Percentiles rank a stretch among this genome's conserved stretches.
phyloP scores from a whole-genome alignment of 768 basidiomycete genomes.

The Pleurotus pulmonarius region DNA sequence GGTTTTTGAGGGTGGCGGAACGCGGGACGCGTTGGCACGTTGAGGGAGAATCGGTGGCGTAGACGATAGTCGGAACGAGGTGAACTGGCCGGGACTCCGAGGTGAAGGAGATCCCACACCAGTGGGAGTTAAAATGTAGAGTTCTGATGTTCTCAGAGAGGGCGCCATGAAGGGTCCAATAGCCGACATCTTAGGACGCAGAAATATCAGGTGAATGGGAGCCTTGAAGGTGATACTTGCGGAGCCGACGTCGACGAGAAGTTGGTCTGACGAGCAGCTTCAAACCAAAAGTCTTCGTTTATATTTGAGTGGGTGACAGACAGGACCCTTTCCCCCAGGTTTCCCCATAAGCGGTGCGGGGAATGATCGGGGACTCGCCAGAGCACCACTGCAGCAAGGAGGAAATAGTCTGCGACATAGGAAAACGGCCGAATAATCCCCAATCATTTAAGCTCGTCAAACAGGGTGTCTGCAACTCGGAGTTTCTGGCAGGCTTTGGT shows the following conservation, averaged over 20 bases:
- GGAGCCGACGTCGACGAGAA: background rate
- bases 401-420: background rate
- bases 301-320: background rate
- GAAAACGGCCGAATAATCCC: constrained; percentile 4
- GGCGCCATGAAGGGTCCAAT: constrained; percentile 8
- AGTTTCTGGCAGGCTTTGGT: background rate
- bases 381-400: background rate
- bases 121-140: background rate
- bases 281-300: background rate
- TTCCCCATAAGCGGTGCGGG: constrained; percentile 1
- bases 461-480: background rate
- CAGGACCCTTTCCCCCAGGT: constrained; percentile 2
- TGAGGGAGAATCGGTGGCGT: background rate
- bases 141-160: constrained; percentile 1
- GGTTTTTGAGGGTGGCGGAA: background rate
- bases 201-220: background rate
- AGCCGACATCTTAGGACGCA: background rate
- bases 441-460: constrained; percentile 4
- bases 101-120: background rate
- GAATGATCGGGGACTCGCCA: background rate
- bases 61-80: constrained; percentile 1
- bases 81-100: constrained; percentile 3
- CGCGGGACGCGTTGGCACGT: background rate
- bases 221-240: background rate
- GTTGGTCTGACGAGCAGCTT: background rate